These are phyloP conservation scores for Tylopilus sp. DNA, from an alignment of 768 basidiomycete species.

Conservation along the genomic window DNA sequence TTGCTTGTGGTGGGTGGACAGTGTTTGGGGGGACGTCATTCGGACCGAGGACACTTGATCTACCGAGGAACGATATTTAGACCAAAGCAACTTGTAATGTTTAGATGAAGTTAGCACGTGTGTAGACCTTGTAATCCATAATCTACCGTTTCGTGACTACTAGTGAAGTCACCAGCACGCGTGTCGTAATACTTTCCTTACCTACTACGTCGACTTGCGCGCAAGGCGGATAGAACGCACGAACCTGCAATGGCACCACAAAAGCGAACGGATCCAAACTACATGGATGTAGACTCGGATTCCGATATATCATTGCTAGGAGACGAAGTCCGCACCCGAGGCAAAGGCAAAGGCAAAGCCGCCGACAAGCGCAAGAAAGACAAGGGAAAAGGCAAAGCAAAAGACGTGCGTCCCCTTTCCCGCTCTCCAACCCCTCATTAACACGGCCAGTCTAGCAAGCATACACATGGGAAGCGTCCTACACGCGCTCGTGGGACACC, in stretches of 20 bases:
- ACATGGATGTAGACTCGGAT: slow-evolving; percentile 64
- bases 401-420: slow-evolving; percentile 26
- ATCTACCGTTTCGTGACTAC: too few species aligned
- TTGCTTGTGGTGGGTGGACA: slow-evolving; percentile 52
- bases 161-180: too few species aligned
- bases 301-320: slow-evolving; percentile 67
- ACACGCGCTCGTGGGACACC: slow-evolving; percentile 93
- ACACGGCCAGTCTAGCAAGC: slow-evolving; percentile 51
- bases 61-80: too few species aligned
- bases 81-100: too few species aligned
- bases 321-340: slow-evolving; percentile 47
- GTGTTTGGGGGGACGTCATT: slow-evolving; percentile 52
- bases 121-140: too few species aligned
- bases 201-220: too few species aligned
- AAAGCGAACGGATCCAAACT: slow-evolving; percentile 28
- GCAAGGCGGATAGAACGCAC: too few species aligned
- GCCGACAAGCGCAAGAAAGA: slow-evolving; percentile 50
- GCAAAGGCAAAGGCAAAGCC: slow-evolving; percentile 56
- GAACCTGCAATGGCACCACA: slow-evolving; percentile 23
- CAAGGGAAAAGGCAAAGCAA: slow-evolving; percentile 43
- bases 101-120: too few species aligned
- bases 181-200: too few species aligned
- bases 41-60: too few species aligned
- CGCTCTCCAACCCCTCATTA: background rate
- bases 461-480: slow-evolving; percentile 96